These are phyloP conservation scores for Backusella luteola DNA, from an alignment of 192 early-diverging fungal genomes.

Conservation along the genomic window DNA sequence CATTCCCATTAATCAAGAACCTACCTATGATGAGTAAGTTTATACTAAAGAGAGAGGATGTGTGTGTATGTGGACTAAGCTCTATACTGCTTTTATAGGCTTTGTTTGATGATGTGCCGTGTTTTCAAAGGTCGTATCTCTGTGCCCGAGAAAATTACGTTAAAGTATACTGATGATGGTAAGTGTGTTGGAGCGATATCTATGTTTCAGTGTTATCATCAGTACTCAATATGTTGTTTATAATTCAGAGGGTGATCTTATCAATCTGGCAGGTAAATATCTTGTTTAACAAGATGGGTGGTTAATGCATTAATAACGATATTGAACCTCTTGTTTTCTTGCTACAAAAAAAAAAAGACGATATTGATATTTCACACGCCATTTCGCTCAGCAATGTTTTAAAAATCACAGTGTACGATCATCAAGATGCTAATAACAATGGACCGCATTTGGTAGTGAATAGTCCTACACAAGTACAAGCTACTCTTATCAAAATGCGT, in stretches of 20 bases:
- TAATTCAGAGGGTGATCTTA: conserved; percentile 46
- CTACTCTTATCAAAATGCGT: conserved; percentile 2
- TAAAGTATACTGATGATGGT: conserved; percentile 51
- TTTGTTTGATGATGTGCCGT: conserved; percentile 49
- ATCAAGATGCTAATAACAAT: neutral
- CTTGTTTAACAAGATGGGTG: neutral
- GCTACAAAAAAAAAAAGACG: conserved; percentile 29
- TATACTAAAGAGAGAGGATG: neutral
- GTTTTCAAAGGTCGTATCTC: conserved; percentile 39
- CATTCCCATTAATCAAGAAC: conserved; percentile 48
- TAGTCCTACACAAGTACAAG: neutral
- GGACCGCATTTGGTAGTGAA: neutral
- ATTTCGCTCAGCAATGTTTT: conserved; percentile 43
- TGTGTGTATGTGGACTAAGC: neutral
- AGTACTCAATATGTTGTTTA: neutral
- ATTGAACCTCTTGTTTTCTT: neutral
- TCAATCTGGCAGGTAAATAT: conserved; percentile 38
- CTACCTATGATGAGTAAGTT: conserved; percentile 48
- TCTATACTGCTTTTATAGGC: neutral
- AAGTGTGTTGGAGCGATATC: neutral
- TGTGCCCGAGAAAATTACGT: conserved; percentile 39
- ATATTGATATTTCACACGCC: conserved; percentile 49
- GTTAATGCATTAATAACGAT: neutral
- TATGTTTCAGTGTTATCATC: neutral
- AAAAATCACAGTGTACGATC: conserved; percentile 46